A percentile compares a stretch with the other conserved stretches of the same genome.
Evolutionary conservation across 192 early-diverging fungal genomes (phyloP).

Genomic region (Gamsiella multidivaricata): DNA sequence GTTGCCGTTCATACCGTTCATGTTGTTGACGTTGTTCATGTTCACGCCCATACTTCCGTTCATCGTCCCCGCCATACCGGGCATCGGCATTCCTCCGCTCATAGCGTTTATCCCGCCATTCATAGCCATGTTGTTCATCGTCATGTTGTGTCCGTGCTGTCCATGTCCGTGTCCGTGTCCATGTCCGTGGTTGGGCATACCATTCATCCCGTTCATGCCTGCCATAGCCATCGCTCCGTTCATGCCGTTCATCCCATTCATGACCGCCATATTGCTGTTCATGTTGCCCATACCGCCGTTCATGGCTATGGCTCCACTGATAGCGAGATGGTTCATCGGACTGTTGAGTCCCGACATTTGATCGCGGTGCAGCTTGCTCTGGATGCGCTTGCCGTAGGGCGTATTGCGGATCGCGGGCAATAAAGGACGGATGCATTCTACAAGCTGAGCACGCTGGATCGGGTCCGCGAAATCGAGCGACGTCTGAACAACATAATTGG

Average conservation of each 20-base stretch:
- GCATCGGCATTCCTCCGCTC: constrained; percentile 24
- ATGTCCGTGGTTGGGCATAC: constrained; percentile 23
- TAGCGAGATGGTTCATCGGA: constrained; percentile 34
- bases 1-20: constrained; percentile 18
- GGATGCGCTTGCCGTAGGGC: constrained; percentile 90
- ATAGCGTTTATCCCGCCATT: constrained; percentile 16
- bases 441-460: constrained; percentile 73
- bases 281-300: constrained; percentile 42
- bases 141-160: not conserved
- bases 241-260: constrained; percentile 38
- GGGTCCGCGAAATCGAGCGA: constrained; percentile 84
- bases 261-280: constrained; percentile 34
- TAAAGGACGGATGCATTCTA: constrained; percentile 84
- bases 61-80: constrained; percentile 16
- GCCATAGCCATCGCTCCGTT: constrained; percentile 30
- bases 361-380: constrained; percentile 78
- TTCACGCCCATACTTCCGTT: constrained; percentile 9
- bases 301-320: constrained; percentile 35
- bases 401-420: constrained; percentile 86
- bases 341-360: constrained; percentile 54
- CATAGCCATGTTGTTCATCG: constrained; percentile 23
- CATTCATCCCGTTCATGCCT: constrained; percentile 27
- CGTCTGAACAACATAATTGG: constrained; percentile 93
- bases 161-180: constrained; percentile 3
- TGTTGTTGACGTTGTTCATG: constrained; percentile 3